Conservation (phyloP, 2,329 filamentous ascomycete species). For the Rhytidhysteron rufulum region DNA sequence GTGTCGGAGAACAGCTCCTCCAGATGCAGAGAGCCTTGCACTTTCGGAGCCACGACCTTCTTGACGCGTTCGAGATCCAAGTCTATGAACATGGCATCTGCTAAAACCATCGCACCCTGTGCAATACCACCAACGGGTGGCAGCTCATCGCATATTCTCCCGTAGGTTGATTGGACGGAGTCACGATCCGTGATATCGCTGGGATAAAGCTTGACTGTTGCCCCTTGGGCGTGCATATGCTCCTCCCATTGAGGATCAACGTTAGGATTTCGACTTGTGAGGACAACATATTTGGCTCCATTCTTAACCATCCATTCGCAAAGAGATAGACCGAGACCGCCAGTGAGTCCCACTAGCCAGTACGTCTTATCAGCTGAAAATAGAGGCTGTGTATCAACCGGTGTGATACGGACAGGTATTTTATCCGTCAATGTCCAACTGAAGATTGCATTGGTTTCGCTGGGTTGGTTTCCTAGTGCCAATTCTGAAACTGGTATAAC, state of each 20-base stretch:
- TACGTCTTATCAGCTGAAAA: slow-evolving; percentile 5
- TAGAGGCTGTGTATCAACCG: not conserved
- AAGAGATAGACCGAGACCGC: slow-evolving; percentile 5
- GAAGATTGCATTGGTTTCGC: too few relatives aligned
- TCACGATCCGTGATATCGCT: slow-evolving; percentile 1
- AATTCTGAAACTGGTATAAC: too few relatives aligned
- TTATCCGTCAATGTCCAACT: not conserved
- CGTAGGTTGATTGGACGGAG: not conserved
- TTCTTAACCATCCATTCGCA: slow-evolving; percentile 7
- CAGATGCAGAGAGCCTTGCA: slow-evolving; percentile 3
- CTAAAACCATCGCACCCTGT: slow-evolving; percentile 4
- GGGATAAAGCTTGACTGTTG: not conserved
- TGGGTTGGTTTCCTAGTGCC: too few relatives aligned
- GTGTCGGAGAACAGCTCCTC: slow-evolving; percentile 1
- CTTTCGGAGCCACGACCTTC: slow-evolving; percentile 1
- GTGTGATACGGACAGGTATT: not conserved
- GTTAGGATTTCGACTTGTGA: slow-evolving; percentile 37
- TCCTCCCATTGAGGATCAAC: slow-evolving; percentile 24
- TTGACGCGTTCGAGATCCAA: not conserved
- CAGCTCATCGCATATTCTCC: not conserved
- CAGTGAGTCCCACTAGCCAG: slow-evolving; percentile 7
- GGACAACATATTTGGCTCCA: slow-evolving; percentile 6
- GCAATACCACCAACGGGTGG: slow-evolving; percentile 5
- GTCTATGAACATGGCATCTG: slow-evolving; percentile 1
- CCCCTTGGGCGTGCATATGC: slow-evolving; percentile 5